Conservation (phyloP, 371 early-diverging fungal genomes). For the Agmasoma carcini region DNA sequence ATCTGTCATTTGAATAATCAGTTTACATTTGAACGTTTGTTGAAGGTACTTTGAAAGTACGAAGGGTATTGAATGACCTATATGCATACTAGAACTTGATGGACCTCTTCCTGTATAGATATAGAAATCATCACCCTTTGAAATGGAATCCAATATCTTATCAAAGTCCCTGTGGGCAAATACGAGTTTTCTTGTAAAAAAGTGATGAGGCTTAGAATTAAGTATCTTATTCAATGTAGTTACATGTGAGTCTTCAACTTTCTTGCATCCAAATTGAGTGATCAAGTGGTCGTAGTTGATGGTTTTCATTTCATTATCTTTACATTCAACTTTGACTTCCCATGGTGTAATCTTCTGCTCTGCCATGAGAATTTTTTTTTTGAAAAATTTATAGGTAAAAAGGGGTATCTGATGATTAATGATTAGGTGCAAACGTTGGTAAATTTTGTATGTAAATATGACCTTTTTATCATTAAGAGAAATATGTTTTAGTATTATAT, state of each 20-base stretch:
- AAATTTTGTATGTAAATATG: too few relatives aligned
- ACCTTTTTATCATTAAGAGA: too few relatives aligned
- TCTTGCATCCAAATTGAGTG: conserved; percentile 75
- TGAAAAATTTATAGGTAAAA: too few relatives aligned
- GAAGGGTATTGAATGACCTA: conserved; percentile 95
- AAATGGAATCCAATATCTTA: conserved; percentile 68
- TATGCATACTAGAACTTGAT: conserved; percentile 79
- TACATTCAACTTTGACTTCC: conserved; percentile 22
- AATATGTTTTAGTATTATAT: too few relatives aligned
- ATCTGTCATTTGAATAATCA: conserved; percentile 96
- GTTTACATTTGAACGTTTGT: conserved; percentile 78
- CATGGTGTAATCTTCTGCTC: conserved; percentile 30
- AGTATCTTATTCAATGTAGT: conserved; percentile 68
- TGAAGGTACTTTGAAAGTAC: conserved; percentile 90
- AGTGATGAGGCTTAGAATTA: conserved; percentile 65
- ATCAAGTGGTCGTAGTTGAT: conserved; percentile 88
- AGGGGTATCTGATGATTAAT: too few relatives aligned
- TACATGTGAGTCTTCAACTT: conserved; percentile 62
- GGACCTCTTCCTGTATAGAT: conserved; percentile 99
- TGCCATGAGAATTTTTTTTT: conserved; percentile 9
- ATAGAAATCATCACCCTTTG: conserved; percentile 76
- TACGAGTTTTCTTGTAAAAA: conserved; percentile 76
- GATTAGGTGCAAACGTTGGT: too few relatives aligned
- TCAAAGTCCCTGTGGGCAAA: conserved; percentile 91
- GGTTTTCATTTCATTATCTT: conserved; percentile 61